Conservation (phyloP, 1,139 yeast species). For the Suhomyces taliae region DNA sequence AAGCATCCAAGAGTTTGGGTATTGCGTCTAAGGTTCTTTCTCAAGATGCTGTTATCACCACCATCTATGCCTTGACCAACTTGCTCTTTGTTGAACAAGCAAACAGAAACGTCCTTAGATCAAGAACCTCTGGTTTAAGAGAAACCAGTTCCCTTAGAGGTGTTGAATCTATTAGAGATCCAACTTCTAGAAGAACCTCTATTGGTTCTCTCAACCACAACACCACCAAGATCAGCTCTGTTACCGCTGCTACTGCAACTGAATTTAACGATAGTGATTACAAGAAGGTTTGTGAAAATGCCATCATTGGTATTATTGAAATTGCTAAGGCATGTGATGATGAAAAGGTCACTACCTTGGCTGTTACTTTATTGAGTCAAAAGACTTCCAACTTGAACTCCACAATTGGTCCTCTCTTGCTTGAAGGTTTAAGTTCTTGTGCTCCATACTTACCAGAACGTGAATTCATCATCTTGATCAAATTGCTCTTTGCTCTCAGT, state of each 20-base stretch:
- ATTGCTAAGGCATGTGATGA: conserved; percentile 71
- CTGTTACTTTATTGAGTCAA: conserved; percentile 81
- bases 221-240: conserved; percentile 7
- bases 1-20: conserved; percentile 44
- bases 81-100: conserved; percentile 50
- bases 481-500: conserved; percentile 44
- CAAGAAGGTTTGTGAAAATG: conserved; percentile 51
- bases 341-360: conserved; percentile 73
- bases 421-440: conserved; percentile 58
- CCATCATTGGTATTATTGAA: conserved; percentile 70
- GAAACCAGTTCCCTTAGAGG: conserved; percentile 17
- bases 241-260: conserved; percentile 7
- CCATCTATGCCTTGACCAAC: conserved; percentile 81
- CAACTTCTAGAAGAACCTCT: conserved; percentile 21
- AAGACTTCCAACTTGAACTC: conserved; percentile 43
- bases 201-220: conserved; percentile 14
- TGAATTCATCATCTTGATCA: conserved; percentile 56
- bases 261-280: conserved; percentile 34
- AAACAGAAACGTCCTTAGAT: conserved; percentile 15
- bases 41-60: conserved; percentile 84
- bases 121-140: conserved; percentile 19
- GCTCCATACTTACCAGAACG: conserved; percentile 59
- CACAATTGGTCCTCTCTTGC: conserved; percentile 40
- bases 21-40: conserved; percentile 49
- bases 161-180: conserved; percentile 8